Conservation (phyloP, 169 alveolate species). For the Toxoplasma gondii region DNA sequence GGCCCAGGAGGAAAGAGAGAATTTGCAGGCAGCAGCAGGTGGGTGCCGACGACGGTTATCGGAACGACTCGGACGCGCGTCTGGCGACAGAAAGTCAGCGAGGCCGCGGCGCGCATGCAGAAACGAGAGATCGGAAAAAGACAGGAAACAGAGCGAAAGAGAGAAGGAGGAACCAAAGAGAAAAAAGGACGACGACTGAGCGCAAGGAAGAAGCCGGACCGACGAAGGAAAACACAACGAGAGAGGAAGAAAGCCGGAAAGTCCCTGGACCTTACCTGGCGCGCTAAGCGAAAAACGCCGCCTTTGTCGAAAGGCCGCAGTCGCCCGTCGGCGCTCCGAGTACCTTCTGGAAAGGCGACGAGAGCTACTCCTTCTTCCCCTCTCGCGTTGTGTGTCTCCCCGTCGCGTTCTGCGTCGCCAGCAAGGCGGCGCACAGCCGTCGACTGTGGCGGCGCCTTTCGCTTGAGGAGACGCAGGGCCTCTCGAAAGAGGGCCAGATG, state of each 20-base stretch:
- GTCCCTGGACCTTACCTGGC: not conserved
- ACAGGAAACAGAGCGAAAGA: not conserved
- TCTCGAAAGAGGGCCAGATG: conserved; percentile 10
- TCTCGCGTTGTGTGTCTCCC: not conserved
- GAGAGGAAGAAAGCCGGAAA: not conserved
- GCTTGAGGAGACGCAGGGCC: conserved; percentile 11
- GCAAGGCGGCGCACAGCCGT: not conserved
- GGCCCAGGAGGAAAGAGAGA: not conserved
- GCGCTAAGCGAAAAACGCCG: conserved; percentile 13
- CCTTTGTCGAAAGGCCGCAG: conserved; percentile 30
- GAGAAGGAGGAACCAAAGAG: not conserved
- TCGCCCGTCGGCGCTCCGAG: conserved; percentile 24
- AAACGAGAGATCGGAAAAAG: not conserved
- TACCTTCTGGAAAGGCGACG: conserved; percentile 32
- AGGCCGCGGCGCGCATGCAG: not conserved
- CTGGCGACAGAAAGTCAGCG: not conserved
- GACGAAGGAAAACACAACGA: not conserved
- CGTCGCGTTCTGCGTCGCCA: not conserved
- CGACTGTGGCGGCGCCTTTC: not conserved
- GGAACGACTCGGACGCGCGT: conserved; percentile 14
- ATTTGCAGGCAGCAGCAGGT: not conserved
- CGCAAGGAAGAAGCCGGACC: not conserved
- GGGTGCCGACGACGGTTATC: not conserved
- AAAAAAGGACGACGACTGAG: not conserved
- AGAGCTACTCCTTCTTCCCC: conserved; percentile 5